These are phyloP conservation scores for Populus simonii DNA, from an alignment of 345 rosid species.

Conservation along the genomic window DNA sequence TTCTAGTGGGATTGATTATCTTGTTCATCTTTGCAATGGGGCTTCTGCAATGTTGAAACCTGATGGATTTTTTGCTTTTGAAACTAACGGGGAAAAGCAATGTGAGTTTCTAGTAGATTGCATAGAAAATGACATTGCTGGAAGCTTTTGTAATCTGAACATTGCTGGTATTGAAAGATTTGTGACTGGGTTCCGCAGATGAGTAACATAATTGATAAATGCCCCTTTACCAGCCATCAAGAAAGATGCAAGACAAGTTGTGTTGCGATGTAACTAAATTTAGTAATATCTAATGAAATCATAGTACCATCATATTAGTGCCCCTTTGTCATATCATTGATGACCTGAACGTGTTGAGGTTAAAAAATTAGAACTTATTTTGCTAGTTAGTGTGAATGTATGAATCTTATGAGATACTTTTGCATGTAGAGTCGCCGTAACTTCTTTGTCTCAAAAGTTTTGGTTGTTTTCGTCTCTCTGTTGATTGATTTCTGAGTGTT, in stretches of 20 bases:
- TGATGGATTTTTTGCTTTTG: constrained; percentile 82
- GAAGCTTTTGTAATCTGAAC: constrained; percentile 48
- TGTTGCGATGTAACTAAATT: neutral
- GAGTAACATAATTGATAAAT: constrained; percentile 4
- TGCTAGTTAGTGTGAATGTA: neutral
- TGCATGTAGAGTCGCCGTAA: neutral
- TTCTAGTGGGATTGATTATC: constrained; percentile 58
- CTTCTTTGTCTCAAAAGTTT: neutral
- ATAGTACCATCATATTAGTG: neutral
- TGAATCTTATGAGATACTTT: neutral
- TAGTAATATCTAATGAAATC: neutral
- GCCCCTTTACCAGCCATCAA: neutral
- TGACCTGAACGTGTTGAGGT: neutral
- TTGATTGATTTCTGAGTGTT: neutral
- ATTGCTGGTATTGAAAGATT: constrained; percentile 61
- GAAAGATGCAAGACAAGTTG: neutral
- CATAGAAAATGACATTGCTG: constrained; percentile 34
- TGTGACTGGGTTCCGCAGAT: constrained; percentile 55
- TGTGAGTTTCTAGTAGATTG: constrained; percentile 61
- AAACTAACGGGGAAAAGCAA: constrained; percentile 85
- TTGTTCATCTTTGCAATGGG: constrained; percentile 63
- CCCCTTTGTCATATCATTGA: neutral
- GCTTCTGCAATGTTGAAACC: constrained; percentile 66
- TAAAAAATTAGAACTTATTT: neutral
- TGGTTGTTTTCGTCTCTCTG: neutral